These are phyloP conservation scores for Inosperma sp. DNA, from an alignment of 768 basidiomycete species.

Conservation along the genomic window DNA sequence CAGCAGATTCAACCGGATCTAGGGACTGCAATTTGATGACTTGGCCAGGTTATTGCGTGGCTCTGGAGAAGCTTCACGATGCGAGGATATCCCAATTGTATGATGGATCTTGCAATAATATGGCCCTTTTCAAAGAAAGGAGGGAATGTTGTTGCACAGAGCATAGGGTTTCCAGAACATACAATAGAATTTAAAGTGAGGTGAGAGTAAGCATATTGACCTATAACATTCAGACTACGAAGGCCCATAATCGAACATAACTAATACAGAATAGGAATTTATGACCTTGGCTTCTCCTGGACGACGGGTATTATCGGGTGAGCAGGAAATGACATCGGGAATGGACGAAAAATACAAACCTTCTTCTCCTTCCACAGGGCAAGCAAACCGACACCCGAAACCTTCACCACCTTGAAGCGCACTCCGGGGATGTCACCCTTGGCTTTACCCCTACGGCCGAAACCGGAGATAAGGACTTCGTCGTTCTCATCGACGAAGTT, in stretches of 20 bases:
- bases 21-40: too few relatives aligned
- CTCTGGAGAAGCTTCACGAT: too few relatives aligned
- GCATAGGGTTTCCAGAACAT: background rate
- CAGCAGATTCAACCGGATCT: too few relatives aligned
- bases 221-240: too few relatives aligned
- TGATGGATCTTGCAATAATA: background rate
- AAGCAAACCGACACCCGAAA: constrained; percentile 97
- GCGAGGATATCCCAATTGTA: background rate
- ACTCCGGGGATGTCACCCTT: constrained; percentile 99
- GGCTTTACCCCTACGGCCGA: constrained; percentile 99
- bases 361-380: constrained; percentile 99
- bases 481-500: constrained; percentile 99
- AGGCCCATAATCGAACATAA: constrained; percentile 11
- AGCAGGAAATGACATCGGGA: background rate
- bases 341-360: constrained; percentile 42
- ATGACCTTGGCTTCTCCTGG: constrained; percentile 73
- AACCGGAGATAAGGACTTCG: constrained; percentile 99
- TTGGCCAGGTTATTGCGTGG: too few relatives aligned
- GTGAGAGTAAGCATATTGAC: too few relatives aligned
- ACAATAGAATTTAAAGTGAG: constrained; percentile 8
- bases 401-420: constrained; percentile 99
- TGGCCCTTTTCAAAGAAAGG: background rate
- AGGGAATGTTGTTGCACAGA: background rate
- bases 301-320: constrained; percentile 9
- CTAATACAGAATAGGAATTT: constrained; percentile 22